Percentiles rank a stretch among this genome's conserved stretches.
Conservation (phyloP, 2,329 filamentous ascomycete genomes). For the Scopulariopsis brevicaulis region DNA sequence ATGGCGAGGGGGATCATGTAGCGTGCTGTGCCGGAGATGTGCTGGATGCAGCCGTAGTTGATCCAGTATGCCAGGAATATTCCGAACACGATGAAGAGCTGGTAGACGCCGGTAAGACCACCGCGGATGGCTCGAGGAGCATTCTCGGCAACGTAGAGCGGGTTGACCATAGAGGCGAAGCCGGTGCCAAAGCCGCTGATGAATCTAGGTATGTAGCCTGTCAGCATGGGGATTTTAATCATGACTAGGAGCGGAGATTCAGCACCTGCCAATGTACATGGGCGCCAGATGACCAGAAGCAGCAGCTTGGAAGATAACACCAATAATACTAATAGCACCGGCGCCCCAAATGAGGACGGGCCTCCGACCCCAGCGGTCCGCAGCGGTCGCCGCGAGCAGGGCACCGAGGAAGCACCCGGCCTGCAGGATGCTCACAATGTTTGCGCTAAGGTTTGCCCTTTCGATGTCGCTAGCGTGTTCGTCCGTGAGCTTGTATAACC, state of each 20-base stretch:
- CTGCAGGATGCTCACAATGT: constrained; percentile 60
- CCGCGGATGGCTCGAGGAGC: constrained; percentile 37
- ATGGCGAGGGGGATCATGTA: constrained; percentile 54
- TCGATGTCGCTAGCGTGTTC: constrained; percentile 18
- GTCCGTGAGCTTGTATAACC: constrained; percentile 29
- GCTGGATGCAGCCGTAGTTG: constrained; percentile 38
- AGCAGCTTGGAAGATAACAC: constrained; percentile 52
- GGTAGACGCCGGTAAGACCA: constrained; percentile 35
- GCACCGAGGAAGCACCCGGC: constrained; percentile 57
- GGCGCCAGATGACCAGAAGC: constrained; percentile 38
- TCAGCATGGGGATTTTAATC: background rate
- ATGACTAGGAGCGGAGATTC: background rate
- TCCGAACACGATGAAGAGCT: constrained; percentile 33
- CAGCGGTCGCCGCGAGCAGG: constrained; percentile 39
- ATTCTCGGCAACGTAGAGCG: constrained; percentile 34
- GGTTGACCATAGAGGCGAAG: constrained; percentile 31
- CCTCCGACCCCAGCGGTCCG: constrained; percentile 46
- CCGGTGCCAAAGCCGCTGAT: constrained; percentile 35
- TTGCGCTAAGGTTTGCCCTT: constrained; percentile 15
- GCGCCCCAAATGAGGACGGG: constrained; percentile 36
- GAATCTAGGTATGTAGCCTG: constrained; percentile 17
- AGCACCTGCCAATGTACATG: constrained; percentile 52
- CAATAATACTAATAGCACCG: constrained; percentile 45
- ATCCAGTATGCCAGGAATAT: constrained; percentile 32
- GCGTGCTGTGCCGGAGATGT: constrained; percentile 31